phyloP scores from a whole-genome alignment of 2,329 filamentous ascomycete species.

The Septoria linicola region DNA sequence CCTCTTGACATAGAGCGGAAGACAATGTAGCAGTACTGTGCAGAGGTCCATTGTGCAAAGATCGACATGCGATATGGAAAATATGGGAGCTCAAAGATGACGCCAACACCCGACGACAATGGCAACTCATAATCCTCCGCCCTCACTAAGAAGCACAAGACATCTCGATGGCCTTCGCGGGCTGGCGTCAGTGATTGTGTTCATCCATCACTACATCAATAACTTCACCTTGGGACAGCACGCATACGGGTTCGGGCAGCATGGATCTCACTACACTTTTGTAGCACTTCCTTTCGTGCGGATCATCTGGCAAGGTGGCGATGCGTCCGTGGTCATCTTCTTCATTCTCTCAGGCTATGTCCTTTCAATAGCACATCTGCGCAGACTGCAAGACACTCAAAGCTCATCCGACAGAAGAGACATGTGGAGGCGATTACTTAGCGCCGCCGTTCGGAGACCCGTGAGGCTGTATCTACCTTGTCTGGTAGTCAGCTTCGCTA shows the following conservation, averaged over 20 bases:
- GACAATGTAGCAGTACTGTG: too few species aligned
- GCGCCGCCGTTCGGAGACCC: conserved; percentile 15
- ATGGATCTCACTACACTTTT: conserved; percentile 46
- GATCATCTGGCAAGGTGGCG: conserved; percentile 52
- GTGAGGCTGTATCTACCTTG: conserved; percentile 15
- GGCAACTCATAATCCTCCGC: too few species aligned
- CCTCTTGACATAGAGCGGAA: too few species aligned
- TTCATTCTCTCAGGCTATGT: conserved; percentile 55
- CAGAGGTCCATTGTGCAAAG: too few species aligned
- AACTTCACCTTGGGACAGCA: conserved; percentile 24
- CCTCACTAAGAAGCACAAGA: conserved; percentile 27
- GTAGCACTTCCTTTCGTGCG: conserved; percentile 57
- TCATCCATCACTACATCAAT: conserved; percentile 57
- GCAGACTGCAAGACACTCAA: conserved; percentile 14
- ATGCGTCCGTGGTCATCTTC: conserved; percentile 54
- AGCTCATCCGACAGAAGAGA: neutral
- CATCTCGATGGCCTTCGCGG: conserved; percentile 62
- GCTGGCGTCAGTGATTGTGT: conserved; percentile 64
- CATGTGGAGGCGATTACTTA: conserved; percentile 10
- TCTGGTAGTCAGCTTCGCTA: conserved; percentile 10
- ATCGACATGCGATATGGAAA: too few species aligned
- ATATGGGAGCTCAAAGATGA: too few species aligned
- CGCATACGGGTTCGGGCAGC: conserved; percentile 36
- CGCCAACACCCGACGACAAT: too few species aligned
- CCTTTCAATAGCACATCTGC: conserved; percentile 31